Evolutionary conservation across 768 basidiomycete species (phyloP).

Genomic region (Macrocybe gigantea): DNA sequence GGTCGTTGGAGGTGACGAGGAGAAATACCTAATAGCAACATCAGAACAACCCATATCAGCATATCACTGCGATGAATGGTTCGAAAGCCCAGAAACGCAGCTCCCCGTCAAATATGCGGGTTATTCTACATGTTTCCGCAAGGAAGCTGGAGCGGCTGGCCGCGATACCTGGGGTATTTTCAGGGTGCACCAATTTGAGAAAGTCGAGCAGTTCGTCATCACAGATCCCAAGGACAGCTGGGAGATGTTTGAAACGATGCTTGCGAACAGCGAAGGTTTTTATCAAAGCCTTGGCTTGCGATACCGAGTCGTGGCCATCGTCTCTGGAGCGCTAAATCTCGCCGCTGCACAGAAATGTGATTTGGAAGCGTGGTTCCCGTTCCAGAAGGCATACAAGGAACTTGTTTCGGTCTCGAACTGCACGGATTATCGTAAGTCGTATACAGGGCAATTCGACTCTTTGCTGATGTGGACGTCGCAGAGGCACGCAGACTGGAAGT

Average conservation of each 20-base stretch:
- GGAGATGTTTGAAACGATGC: slow-evolving; percentile 90
- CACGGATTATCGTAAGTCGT: slow-evolving; percentile 85
- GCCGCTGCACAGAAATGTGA: slow-evolving; percentile 98
- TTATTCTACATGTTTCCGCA: slow-evolving; percentile 96
- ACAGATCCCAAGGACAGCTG: slow-evolving; percentile 94
- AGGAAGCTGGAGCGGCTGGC: slow-evolving; percentile 96
- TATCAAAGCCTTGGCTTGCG: slow-evolving; percentile 93
- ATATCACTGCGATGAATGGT: slow-evolving; percentile 95
- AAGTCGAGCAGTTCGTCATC: slow-evolving; percentile 95
- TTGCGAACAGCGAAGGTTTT: slow-evolving; percentile 86
- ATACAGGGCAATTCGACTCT: slow-evolving; percentile 1
- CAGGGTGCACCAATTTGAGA: slow-evolving; percentile 99
- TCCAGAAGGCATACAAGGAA: slow-evolving; percentile 95
- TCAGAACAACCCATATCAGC: slow-evolving; percentile 99
- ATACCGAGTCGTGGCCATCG: slow-evolving; percentile 91
- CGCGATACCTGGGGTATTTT: slow-evolving; percentile 99
- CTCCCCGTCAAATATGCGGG: slow-evolving; percentile 90
- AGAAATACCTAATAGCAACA: slow-evolving; percentile 98
- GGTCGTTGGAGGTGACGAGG: slow-evolving; percentile 87
- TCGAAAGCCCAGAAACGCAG: slow-evolving; percentile 86
- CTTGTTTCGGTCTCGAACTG: slow-evolving; percentile 97
- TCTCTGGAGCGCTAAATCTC: slow-evolving; percentile 93
- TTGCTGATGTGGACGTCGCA: slow-evolving; percentile 21
- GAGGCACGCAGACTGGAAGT: slow-evolving; percentile 93
- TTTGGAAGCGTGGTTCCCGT: slow-evolving; percentile 99